Evolutionary conservation across 2,329 filamentous ascomycete species (phyloP), one percentile per base, ranked within the genome.

Genomic region (Scopulariopsis brevicaulis): DNA sequence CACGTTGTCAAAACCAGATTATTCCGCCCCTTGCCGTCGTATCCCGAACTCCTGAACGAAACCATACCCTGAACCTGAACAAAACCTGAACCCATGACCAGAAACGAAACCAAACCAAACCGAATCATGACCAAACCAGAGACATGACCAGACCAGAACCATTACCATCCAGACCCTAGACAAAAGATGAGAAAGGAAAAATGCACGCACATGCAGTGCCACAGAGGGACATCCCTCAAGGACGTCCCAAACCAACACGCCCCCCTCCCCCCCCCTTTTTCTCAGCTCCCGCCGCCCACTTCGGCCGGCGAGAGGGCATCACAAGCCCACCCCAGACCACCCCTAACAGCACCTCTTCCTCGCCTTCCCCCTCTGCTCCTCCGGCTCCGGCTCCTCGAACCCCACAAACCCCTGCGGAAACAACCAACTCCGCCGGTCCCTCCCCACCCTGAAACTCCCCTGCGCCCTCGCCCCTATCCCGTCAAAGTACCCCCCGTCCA

Each of bases 401-500:
- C 76, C 74, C 4, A 82, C 70, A 63, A 83, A 82, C 1, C 67
- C 71, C 0, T 79, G 78, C 1, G 78, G 76, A 63, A 84, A 83
- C 25, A 83, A 66, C 81, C 81, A 84, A 66, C 80, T 83, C 51
- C 80, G 70, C 46, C 81, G 69, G 64, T 84, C 81, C 56, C 79
- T 73, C 8, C 80, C 80, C 18, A 84, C 75, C 54, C 81, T 74
- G 64, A 84, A 83, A 64, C 80, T 83, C 11, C 73, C 74, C 50
- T 50, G 34, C 14, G 43, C 46, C 20, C 46, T n/a, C 20, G 14
- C 67, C 68, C 22, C 78, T 66, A 2, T 72, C 65, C 70, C 74
- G 53, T 82, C 80, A 63, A 82, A 82, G 64, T 83, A 83, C 12
- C 70, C 67, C 15, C 73, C 75, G 53, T 76, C 75, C 66, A 70